phyloP scores from a whole-genome alignment of 2,329 filamentous ascomycete species.

The Colletotrichum destructivum region DNA sequence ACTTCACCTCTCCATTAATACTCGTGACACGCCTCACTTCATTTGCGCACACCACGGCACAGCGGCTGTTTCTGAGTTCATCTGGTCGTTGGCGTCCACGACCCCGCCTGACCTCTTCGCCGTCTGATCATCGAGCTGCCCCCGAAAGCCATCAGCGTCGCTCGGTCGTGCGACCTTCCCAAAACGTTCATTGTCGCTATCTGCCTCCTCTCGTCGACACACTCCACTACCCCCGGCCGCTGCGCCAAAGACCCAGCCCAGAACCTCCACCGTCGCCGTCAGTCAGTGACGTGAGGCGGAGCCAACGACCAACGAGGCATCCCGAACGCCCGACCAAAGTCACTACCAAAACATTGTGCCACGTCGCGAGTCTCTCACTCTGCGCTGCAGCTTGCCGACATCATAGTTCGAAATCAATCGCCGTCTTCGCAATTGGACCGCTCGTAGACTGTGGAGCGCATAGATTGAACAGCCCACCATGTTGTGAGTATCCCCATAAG shows the following conservation, averaged over 20 bases:
- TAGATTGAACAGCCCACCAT: slow-evolving; percentile 32
- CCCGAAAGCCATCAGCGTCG: slow-evolving; percentile 15
- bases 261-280: slow-evolving; percentile 24
- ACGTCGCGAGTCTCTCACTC: slow-evolving; percentile 1
- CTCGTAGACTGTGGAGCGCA: neutral
- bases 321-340: slow-evolving; percentile 29
- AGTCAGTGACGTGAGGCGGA: slow-evolving; percentile 40
- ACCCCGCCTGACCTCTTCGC: slow-evolving; percentile 23
- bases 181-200: slow-evolving; percentile 14
- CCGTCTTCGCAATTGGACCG: slow-evolving; percentile 1
- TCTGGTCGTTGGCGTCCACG: slow-evolving; percentile 26
- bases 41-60: slow-evolving; percentile 3
- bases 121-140: slow-evolving; percentile 17
- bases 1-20: slow-evolving; percentile 29
- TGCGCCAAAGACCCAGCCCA: slow-evolving; percentile 6
- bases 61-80: slow-evolving; percentile 28
- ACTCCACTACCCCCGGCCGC: slow-evolving; percentile 4
- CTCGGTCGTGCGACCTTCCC: slow-evolving; percentile 21
- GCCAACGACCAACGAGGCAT: slow-evolving; percentile 19
- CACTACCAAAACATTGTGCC: slow-evolving; percentile 4
- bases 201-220: neutral
- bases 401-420: neutral
- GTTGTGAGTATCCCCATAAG: slow-evolving; percentile 34
- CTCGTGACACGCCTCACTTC: slow-evolving; percentile 25
- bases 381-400: neutral